Evolutionary conservation across 179 eudicot species (phyloP), one percentile per base, ranked within the genome.

Genomic region (Patellifolia procumbens): DNA sequence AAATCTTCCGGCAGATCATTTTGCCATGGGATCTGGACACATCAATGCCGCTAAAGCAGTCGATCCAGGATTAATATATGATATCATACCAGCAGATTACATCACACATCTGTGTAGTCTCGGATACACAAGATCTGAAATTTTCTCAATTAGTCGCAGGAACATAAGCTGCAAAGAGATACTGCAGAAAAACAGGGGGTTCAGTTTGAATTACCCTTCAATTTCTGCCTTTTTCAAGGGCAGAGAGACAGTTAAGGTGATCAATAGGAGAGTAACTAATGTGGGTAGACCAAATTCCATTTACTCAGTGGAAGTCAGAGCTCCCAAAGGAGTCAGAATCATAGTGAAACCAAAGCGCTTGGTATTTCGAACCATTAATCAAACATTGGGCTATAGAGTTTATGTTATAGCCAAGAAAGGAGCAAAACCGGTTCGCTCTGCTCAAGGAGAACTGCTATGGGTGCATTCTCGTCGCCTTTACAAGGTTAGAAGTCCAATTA

Each of bases 121-220:
- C 0, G 84, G 91, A 74, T 93, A 91, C 83, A 86, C 83, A 9
- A 85, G 68, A 74, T 72, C 88, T 1, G 88, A 96, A 53, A 82
- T 96, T 49, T 91, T 93, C 81, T 81, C 89, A 29, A 85, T 90
- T 19, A 89, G 96, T 81, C 98, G 84, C 81, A 83, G 88, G 84
- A 90, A 90, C 46, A 86, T 83, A 66, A 93, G 91, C 72, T 96
- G 97, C 81, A 82, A 56, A n/a, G 82, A 89, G 15, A 76, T 90
- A 56, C 72, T 88, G 80, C 76, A 52, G 74, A 81, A 77, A 79
- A 87, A 75, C 81, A 89, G 70, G 72, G 89, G 91, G 49, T 86
- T 86, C 73, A 89, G 89, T 84, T 89, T 96, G 62, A 96, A 96
- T 52, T 96, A 93, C 81, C 99, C 99, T 42, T 88, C 99, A 3